These are phyloP conservation scores for Cotoneaster glaucophyllus DNA, from an alignment of 306 rosid genomes.

Conservation along the genomic window DNA sequence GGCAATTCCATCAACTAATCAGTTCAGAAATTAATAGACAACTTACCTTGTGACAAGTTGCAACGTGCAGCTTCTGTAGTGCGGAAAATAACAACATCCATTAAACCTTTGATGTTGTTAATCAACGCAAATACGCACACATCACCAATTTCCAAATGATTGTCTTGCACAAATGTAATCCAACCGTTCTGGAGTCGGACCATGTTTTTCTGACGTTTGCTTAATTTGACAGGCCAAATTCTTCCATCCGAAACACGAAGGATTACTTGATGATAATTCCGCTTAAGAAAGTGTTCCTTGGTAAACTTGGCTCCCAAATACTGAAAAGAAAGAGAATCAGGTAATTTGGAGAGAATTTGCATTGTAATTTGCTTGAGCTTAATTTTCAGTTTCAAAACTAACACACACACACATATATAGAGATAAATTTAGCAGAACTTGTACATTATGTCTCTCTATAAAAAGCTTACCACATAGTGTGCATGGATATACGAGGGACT, in stretches of 20 bases:
- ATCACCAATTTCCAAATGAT: constrained; percentile 8
- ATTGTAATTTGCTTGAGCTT: not conserved
- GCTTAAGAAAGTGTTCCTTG: not conserved
- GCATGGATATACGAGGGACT: not conserved
- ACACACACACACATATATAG: too few relatives aligned
- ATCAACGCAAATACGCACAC: constrained; percentile 8
- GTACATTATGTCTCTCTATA: not conserved
- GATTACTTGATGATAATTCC: not conserved
- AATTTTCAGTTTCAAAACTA: too few relatives aligned
- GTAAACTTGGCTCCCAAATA: not conserved
- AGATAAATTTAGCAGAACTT: not conserved
- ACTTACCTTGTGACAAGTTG: not conserved
- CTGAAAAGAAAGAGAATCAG: not conserved
- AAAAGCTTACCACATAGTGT: constrained; percentile 13
- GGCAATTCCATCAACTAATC: not conserved
- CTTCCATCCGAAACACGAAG: constrained; percentile 6
- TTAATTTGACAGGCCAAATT: not conserved
- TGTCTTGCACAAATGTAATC: constrained; percentile 12
- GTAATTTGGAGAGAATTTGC: not conserved
- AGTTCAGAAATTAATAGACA: not conserved
- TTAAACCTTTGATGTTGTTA: not conserved
- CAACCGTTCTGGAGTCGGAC: not conserved
- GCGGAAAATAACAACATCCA: not conserved
- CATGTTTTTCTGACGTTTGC: too few relatives aligned
- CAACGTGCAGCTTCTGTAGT: not conserved